Evolutionary conservation across 164 flowering plant genomes (phyloP), one percentile per base, ranked within the genome.

Genomic region (Tetracentron sinense): DNA sequence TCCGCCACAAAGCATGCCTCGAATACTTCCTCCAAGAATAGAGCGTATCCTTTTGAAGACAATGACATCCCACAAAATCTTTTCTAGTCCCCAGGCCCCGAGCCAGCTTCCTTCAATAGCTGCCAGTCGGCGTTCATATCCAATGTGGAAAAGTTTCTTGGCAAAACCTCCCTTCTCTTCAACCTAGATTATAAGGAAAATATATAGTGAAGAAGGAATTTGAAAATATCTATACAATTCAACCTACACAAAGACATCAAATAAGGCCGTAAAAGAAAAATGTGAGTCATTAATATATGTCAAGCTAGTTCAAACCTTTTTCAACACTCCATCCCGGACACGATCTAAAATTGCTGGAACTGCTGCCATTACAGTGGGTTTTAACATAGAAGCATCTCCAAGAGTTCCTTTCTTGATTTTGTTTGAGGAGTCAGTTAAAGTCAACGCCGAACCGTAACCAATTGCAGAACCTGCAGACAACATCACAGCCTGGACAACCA

Each of bases 271-370:
- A 11, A 29, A 63, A 62, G 48, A 16, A 53, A 54, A 16, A 5
- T 60, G 12, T 15, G 58, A 35, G 30, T 3, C 30, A 53, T 25
- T 35, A 20, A 64, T 22, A 38, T 38, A n/a, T 17, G 35, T 52
- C 27, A 27, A 67, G 51, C 31, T 15, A 49, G 48, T 47, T 59
- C 54, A n/a, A 51, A 89, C 98, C 97, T 90, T 86, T 79, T 85
- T 89, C 68, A 83, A 27, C 70, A 91, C 97, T 61, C 93, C 97
- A 30, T 86, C 97, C 21, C 96, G 83, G 56, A 94, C 82, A 68
- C 99, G 99, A 73, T 94, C 99, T 52, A 94, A 64, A 68, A 94
- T 91, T 49, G 96, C 96, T 35, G 99, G 98, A 76, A 94, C 99
- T 44, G 93, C 81, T 54, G 96, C 73, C 90, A 94, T 75, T 62